phyloP scores from a whole-genome alignment of 2,329 filamentous ascomycete species.

The Zopfia rhizophila region DNA sequence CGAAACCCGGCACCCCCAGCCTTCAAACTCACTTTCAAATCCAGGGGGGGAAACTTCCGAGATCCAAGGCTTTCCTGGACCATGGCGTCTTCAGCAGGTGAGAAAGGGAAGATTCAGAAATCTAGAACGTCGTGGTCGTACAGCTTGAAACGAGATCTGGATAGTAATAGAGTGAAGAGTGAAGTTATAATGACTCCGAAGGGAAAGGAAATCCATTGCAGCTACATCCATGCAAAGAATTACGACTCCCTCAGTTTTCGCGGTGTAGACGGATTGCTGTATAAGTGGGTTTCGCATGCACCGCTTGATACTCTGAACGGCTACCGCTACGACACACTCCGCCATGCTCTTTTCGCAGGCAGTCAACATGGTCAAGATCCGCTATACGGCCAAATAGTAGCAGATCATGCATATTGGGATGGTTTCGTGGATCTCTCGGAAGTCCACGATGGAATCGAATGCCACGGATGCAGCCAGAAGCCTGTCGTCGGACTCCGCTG shows the following conservation, averaged over 20 bases:
- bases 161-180: conserved; percentile 33
- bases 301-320: conserved; percentile 35
- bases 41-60: conserved; percentile 33
- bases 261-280: conserved; percentile 37
- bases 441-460: conserved; percentile 26
- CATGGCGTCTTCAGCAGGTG: conserved; percentile 29
- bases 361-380: conserved; percentile 34
- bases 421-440: conserved; percentile 32
- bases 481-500: conserved; percentile 39
- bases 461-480: conserved; percentile 30
- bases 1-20: conserved; percentile 23
- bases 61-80: conserved; percentile 40
- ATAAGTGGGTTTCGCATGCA: conserved; percentile 44
- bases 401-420: conserved; percentile 49
- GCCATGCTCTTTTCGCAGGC: conserved; percentile 45
- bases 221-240: conserved; percentile 42
- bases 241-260: conserved; percentile 46
- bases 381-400: conserved; percentile 45
- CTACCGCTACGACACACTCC: conserved; percentile 39
- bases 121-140: conserved; percentile 35
- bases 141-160: conserved; percentile 32
- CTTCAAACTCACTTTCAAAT: conserved; percentile 39
- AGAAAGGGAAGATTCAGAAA: conserved; percentile 11
- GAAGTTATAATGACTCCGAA: conserved; percentile 34
- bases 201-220: conserved; percentile 33